These are phyloP conservation scores for Carex littledalei DNA, from an alignment of 176 grass and related monocot species.

Conservation along the genomic window DNA sequence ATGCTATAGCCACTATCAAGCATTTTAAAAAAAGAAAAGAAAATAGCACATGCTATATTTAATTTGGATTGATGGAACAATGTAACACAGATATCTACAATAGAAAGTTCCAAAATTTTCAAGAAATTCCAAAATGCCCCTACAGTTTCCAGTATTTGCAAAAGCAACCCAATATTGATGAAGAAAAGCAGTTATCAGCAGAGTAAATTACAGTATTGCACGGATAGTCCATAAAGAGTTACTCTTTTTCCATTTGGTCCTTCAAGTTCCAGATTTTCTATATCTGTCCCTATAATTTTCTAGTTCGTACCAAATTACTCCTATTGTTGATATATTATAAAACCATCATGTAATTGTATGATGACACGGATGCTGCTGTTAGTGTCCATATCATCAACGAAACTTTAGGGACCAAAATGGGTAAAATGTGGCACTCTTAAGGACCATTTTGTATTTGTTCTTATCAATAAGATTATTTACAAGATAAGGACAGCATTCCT, in stretches of 20 bases:
- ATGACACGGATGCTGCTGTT: not conserved
- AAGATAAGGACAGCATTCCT: not conserved
- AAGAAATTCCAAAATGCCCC: not conserved
- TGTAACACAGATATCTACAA: not conserved
- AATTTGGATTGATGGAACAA: conserved; percentile 1
- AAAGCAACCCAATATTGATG: not conserved
- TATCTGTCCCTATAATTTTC: not conserved
- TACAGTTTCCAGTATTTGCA: not conserved
- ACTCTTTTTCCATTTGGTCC: not conserved
- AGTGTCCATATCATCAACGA: not conserved
- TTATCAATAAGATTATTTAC: not conserved
- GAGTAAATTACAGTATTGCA: not conserved
- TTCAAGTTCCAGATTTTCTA: not conserved
- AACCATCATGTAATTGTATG: not conserved
- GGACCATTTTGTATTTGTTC: not conserved
- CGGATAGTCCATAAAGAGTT: not conserved
- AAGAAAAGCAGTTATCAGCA: not conserved
- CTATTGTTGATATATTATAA: not conserved
- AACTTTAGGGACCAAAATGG: not conserved
- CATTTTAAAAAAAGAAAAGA: too few species aligned
- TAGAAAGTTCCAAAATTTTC: not conserved
- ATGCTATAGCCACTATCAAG: not conserved
- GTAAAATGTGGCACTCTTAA: not conserved
- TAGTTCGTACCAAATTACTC: not conserved
- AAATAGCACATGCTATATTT: not conserved